Base-by-base conservation (phyloP, 208 protist species). In the Porcisia deanei region DNA sequence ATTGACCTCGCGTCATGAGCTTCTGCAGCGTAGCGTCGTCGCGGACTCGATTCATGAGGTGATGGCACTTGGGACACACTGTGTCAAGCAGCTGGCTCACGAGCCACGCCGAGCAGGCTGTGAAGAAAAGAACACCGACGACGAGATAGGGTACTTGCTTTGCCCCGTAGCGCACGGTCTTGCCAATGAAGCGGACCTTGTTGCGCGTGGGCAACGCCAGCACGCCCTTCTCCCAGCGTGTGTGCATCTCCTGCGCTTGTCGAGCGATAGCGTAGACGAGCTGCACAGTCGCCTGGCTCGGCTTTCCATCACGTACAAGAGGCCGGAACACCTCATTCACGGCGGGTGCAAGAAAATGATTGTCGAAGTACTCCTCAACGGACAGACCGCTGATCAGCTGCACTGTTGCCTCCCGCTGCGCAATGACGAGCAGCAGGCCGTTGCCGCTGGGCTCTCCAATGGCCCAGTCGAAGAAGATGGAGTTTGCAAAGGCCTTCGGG, bases 191-290 rank as follows among this genome's bases (percentile, higher is more conserved):
- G 47, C 89, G 88, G 0, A 91, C 84, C 64, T 91, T 86, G 77
- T 96, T 96, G n/a, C 90, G 86, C 55, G 77, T 82, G 5, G 83
- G 89, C 71, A 93, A 74, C 5, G 89, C 45, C 10, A 96, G 64
- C n/a, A 94, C 41, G 16, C 88, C 87, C 6, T 75, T 70, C 66
- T 91, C 77, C 92, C 92, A 96, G 45, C 75, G 54, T 1, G 65
- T 76, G 52, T 88, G 87, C 89, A 95, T 93, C 75, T 96, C 92
- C 66, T 92, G 87, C 39, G 89, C 88, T 72, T 96, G 92, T 12
- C 92, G 88, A 12, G 90, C 92, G 47, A 96, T 92, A 16, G 92
- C 90, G 79, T 96, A 94, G 37, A 96, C 89, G n/a, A 95, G 84
- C 81, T 96, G 92, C 65, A 96, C 81, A 25, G 85, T 89, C 1